These are phyloP conservation scores for Cucurbita argyrosperma DNA, from an alignment of 306 rosid species.

Conservation along the genomic window DNA sequence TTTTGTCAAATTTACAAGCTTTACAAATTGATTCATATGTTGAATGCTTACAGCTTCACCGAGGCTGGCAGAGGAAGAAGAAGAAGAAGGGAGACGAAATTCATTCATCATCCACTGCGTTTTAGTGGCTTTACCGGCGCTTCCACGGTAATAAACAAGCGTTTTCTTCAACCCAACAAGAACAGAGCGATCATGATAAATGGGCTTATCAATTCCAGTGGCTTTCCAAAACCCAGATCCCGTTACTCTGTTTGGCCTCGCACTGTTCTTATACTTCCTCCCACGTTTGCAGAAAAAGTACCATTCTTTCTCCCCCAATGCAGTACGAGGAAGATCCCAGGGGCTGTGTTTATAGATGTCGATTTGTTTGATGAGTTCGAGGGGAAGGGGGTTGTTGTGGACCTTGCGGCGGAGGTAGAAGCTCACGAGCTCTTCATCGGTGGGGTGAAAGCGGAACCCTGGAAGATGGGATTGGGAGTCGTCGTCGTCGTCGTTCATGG, in stretches of 20 bases:
- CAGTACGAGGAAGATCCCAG: conserved; percentile 63
- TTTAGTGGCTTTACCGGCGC: conserved; percentile 80
- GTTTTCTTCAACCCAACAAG: conserved; percentile 73
- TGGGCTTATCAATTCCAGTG: conserved; percentile 24
- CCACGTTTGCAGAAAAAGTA: conserved; percentile 25
- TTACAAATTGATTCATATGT: conserved; percentile 16
- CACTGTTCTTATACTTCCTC: conserved; percentile 26
- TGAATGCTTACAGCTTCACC: conserved; percentile 47
- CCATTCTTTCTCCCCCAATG: conserved; percentile 22
- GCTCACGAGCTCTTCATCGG: conserved; percentile 77
- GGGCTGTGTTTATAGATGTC: conserved; percentile 43
- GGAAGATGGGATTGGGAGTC: conserved; percentile 33
- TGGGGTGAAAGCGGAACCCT: conserved; percentile 86
- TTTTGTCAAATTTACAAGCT: not conserved
- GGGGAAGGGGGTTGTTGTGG: conserved; percentile 31
- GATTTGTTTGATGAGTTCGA: conserved; percentile 72
- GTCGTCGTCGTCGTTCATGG: not conserved
- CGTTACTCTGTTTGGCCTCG: conserved; percentile 26
- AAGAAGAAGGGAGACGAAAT: conserved; percentile 44
- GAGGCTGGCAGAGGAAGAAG: not conserved
- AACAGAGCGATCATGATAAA: conserved; percentile 12
- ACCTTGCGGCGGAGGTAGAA: conserved; percentile 78
- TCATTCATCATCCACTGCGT: conserved; percentile 99
- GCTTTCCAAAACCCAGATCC: conserved; percentile 31
- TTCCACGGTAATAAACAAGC: conserved; percentile 70